A percentile compares a stretch with the other conserved stretches of the same genome.
Conservation (phyloP, 768 basidiomycete species). For the Termitomyces sp. region DNA sequence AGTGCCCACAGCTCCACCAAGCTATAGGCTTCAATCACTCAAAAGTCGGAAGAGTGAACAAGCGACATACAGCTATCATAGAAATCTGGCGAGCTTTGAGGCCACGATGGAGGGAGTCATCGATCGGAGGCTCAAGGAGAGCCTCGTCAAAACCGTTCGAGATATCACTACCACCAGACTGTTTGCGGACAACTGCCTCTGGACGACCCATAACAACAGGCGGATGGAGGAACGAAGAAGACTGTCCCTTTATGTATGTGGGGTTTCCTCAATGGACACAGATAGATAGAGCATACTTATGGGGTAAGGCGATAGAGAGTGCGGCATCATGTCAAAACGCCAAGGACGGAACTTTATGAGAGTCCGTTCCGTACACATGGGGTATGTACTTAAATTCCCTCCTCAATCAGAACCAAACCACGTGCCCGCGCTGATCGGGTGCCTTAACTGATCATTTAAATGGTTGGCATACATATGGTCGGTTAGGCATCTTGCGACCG, state of each 20-base stretch:
- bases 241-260: not conserved
- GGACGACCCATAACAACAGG: slow-evolving; percentile 13
- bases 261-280: not conserved
- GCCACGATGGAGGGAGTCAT: slow-evolving; percentile 40
- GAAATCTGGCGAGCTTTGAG: slow-evolving; percentile 49
- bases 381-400: too few species aligned
- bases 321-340: not conserved
- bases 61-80: slow-evolving; percentile 43
- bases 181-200: slow-evolving; percentile 18
- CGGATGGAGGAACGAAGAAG: slow-evolving; percentile 2
- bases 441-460: too few species aligned
- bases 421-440: too few species aligned
- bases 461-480: too few species aligned
- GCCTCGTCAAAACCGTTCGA: slow-evolving; percentile 22
- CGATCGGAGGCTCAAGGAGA: slow-evolving; percentile 28
- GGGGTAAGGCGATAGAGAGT: not conserved
- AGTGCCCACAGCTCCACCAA: slow-evolving; percentile 49
- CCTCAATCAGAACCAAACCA: too few species aligned
- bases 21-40: slow-evolving; percentile 17
- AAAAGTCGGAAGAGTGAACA: not conserved
- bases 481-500: too few species aligned
- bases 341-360: not conserved
- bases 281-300: not conserved
- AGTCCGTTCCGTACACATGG: too few species aligned
- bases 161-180: slow-evolving; percentile 11